Conservation (phyloP, 768 basidiomycete species). For the Kwoniella dendrophila region DNA sequence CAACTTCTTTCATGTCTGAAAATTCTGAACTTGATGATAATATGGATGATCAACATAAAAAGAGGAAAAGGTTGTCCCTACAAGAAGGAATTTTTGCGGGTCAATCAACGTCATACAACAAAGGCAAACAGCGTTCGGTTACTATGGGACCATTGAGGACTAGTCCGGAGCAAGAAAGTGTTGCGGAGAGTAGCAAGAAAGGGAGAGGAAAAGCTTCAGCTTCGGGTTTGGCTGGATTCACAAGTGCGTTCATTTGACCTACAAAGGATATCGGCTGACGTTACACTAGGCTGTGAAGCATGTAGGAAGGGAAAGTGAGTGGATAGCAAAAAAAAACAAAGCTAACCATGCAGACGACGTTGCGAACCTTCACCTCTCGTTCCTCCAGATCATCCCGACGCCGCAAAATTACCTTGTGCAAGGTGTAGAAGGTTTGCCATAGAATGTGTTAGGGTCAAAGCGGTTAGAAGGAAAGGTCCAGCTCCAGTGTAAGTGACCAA, state of each 20-base stretch:
- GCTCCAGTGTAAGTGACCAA: slow-evolving; percentile 38
- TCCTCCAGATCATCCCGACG: slow-evolving; percentile 41
- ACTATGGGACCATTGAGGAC: slow-evolving; percentile 9
- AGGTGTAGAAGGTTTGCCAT: slow-evolving; percentile 45
- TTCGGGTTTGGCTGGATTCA: slow-evolving; percentile 14
- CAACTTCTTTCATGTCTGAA: background rate
- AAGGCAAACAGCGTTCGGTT: slow-evolving; percentile 9
- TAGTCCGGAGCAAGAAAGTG: slow-evolving; percentile 20
- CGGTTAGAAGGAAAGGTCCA: slow-evolving; percentile 41
- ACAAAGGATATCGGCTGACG: background rate
- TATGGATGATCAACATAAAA: slow-evolving; percentile 7
- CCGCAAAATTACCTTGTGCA: slow-evolving; percentile 44
- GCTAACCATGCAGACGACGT: slow-evolving; percentile 28
- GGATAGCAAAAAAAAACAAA: background rate
- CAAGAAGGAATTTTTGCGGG: background rate
- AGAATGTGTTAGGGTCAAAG: slow-evolving; percentile 40
- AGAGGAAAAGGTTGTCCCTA: slow-evolving; percentile 16
- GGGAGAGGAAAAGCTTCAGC: slow-evolving; percentile 4
- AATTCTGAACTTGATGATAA: slow-evolving; percentile 4
- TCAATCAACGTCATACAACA: slow-evolving; percentile 5
- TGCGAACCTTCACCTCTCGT: slow-evolving; percentile 51
- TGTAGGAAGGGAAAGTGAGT: slow-evolving; percentile 49
- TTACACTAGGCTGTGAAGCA: slow-evolving; percentile 42
- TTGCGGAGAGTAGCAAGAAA: slow-evolving; percentile 12
- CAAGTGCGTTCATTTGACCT: slow-evolving; percentile 1